Evolutionary conservation across 176 grass and related monocot genomes (phyloP).

Genomic region (Phyllostachys edulis): DNA sequence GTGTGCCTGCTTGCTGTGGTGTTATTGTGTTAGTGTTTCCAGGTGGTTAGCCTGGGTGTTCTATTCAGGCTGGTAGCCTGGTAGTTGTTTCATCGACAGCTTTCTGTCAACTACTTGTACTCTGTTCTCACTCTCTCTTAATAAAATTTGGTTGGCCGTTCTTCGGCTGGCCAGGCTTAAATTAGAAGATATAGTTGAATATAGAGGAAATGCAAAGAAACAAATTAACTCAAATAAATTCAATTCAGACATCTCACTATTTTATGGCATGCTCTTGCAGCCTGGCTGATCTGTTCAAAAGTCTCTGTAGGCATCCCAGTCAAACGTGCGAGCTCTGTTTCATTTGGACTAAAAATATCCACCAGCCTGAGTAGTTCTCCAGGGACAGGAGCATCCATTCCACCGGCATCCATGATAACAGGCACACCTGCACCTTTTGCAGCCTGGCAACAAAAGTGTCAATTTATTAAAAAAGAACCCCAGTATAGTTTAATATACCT

Average conservation of each 20-base stretch:
- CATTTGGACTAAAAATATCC: conserved; percentile 98
- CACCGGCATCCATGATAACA: conserved; percentile 92
- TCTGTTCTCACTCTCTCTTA: too few relatives aligned
- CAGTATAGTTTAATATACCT: background rate
- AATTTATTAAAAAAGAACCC: background rate
- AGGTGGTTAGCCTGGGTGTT: too few relatives aligned
- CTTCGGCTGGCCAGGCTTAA: too few relatives aligned
- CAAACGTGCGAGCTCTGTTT: conserved; percentile 86
- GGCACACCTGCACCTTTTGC: conserved; percentile 82
- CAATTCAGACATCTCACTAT: conserved; percentile 50
- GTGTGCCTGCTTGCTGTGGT: too few relatives aligned
- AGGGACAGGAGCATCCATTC: conserved; percentile 83
- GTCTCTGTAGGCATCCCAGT: conserved; percentile 76
- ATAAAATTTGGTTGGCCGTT: too few relatives aligned
- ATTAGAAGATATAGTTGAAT: background rate
- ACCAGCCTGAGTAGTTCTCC: conserved; percentile 72
- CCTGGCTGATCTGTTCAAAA: conserved; percentile 78
- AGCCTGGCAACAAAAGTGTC: conserved; percentile 45
- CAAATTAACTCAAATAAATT: conserved; percentile 8
- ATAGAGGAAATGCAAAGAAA: conserved; percentile 9
- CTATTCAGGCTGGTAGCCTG: too few relatives aligned
- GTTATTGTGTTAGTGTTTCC: too few relatives aligned
- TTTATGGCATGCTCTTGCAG: conserved; percentile 68
- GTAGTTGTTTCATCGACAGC: too few relatives aligned
- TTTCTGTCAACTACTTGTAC: too few relatives aligned